phyloP scores from a whole-genome alignment of 2,329 filamentous ascomycete species.

The Myriosclerotinia curreyana region DNA sequence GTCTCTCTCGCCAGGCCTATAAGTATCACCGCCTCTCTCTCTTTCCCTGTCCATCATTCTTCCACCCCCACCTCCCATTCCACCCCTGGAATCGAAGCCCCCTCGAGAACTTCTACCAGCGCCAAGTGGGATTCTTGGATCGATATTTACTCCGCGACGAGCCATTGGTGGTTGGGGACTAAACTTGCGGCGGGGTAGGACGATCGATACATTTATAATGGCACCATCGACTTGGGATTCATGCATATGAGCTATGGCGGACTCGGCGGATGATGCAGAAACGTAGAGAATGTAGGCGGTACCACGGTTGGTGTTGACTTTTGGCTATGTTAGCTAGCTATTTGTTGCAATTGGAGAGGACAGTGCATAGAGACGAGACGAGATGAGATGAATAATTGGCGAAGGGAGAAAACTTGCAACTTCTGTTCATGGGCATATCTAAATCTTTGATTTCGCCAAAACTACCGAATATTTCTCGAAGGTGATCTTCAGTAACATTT shows the following conservation, averaged over 20 bases:
- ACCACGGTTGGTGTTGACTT: conserved; percentile 85
- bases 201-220: conserved; percentile 40
- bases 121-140: conserved; percentile 46
- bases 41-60: conserved; percentile 16
- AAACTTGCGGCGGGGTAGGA: conserved; percentile 55
- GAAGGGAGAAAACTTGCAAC: conserved; percentile 56
- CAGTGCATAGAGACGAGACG: not conserved
- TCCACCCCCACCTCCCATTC: conserved; percentile 25
- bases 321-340: conserved; percentile 28
- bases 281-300: conserved; percentile 89
- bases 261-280: conserved; percentile 74
- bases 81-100: conserved; percentile 19
- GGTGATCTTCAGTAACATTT: conserved; percentile 84
- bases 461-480: conserved; percentile 86
- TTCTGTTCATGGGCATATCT: conserved; percentile 83
- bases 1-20: conserved; percentile 7
- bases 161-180: conserved; percentile 74
- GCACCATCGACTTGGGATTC: conserved; percentile 66
- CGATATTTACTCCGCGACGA: conserved; percentile 58
- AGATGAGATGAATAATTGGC: not conserved
- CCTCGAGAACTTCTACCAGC: conserved; percentile 27
- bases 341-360: conserved; percentile 13
- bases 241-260: conserved; percentile 94
- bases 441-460: conserved; percentile 85
- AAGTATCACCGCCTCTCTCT: conserved; percentile 17